Percentiles rank a stretch among this genome's conserved stretches.
phyloP scores from a whole-genome alignment of 345 rosid species.

The Dovyalis caffra region DNA sequence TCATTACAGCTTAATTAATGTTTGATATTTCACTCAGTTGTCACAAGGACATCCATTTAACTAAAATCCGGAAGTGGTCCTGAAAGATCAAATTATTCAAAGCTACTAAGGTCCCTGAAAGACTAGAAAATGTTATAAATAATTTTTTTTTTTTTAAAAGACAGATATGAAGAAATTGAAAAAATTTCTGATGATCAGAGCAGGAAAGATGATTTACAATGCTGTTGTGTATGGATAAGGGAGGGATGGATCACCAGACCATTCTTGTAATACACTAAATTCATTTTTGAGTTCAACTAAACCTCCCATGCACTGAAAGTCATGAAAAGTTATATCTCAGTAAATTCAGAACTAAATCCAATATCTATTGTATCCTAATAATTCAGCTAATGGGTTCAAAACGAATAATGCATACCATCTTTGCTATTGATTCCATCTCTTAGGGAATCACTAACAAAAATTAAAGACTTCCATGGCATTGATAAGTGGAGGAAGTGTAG shows the following conservation, averaged over 20 bases:
- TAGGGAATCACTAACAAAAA: constrained; percentile 17
- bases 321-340: background rate
- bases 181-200: too few species aligned
- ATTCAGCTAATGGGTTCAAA: background rate
- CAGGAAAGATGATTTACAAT: constrained; percentile 29
- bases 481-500: constrained; percentile 48
- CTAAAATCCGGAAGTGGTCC: constrained; percentile 50
- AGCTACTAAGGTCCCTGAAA: constrained; percentile 38
- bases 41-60: constrained; percentile 42
- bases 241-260: constrained; percentile 51
- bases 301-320: constrained; percentile 34
- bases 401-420: constrained; percentile 27
- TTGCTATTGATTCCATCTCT: constrained; percentile 30
- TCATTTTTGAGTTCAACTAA: constrained; percentile 15
- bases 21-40: constrained; percentile 20
- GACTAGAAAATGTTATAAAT: background rate
- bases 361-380: background rate
- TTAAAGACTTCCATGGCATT: constrained; percentile 53
- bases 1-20: background rate
- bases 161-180: background rate
- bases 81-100: constrained; percentile 28
- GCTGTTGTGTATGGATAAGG: constrained; percentile 40
- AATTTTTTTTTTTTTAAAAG: too few species aligned
- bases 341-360: background rate
- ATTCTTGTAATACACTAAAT: constrained; percentile 22